Conservation (phyloP, 2,329 filamentous ascomycete genomes). For the Tolypocladium sp. region DNA sequence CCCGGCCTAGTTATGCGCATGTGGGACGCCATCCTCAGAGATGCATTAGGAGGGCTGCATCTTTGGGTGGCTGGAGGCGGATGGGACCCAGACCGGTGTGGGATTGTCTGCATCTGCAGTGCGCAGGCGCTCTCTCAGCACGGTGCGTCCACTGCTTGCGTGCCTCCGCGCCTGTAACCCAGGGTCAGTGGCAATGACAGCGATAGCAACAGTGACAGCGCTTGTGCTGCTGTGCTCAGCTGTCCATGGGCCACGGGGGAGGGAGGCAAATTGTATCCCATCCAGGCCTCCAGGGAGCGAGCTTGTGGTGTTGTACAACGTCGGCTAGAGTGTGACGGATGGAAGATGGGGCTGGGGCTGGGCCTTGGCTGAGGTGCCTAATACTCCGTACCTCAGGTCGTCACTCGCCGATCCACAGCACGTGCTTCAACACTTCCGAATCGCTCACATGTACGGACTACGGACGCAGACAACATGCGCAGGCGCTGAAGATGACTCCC, state of each 20-base stretch:
- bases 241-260: not conserved
- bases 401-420: not conserved
- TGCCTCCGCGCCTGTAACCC: not conserved
- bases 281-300: not conserved
- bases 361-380: not conserved
- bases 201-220: not conserved
- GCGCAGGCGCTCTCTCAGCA: not conserved
- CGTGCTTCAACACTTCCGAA: not conserved
- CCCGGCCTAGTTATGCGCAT: not conserved
- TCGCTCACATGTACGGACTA: not conserved
- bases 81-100: slow-evolving; percentile 2
- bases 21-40: not conserved
- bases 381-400: not conserved
- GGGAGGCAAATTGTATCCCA: not conserved
- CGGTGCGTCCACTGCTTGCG: not conserved
- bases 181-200: not conserved
- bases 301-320: not conserved
- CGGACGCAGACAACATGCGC: not conserved
- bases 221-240: not conserved
- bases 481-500: not conserved
- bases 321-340: not conserved
- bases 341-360: not conserved
- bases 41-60: not conserved
- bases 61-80: not conserved
- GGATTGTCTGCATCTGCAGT: not conserved